Evolutionary conservation across 768 basidiomycete genomes (phyloP).

Genomic region (Gymnopilus junonius): DNA sequence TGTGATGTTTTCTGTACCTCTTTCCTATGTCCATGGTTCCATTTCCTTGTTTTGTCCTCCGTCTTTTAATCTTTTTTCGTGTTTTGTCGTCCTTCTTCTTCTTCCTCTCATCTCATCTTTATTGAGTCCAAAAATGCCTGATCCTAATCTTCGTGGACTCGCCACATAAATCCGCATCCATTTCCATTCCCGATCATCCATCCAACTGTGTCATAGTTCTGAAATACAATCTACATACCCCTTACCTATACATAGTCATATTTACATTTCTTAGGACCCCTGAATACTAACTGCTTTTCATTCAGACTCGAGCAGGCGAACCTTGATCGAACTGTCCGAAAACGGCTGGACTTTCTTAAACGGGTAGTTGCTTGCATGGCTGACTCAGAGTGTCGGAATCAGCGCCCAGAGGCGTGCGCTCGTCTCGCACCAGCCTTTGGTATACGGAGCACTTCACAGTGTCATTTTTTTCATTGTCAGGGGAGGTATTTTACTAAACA

Average conservation of each 20-base stretch:
- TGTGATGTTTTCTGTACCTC: neutral
- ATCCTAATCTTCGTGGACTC: neutral
- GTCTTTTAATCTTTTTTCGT: too few relatives aligned
- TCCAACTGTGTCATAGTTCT: slow-evolving; percentile 17
- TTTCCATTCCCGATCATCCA: slow-evolving; percentile 13
- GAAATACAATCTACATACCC: slow-evolving; percentile 8
- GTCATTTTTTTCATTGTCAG: too few relatives aligned
- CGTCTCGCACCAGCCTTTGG: too few relatives aligned
- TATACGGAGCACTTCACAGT: too few relatives aligned
- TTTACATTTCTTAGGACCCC: neutral
- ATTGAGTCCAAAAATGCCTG: neutral
- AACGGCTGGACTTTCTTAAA: too few relatives aligned
- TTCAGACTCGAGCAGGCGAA: too few relatives aligned
- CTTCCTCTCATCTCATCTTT: too few relatives aligned
- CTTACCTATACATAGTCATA: neutral
- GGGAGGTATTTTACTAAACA: too few relatives aligned
- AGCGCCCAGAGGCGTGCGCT: too few relatives aligned
- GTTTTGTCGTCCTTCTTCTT: slow-evolving; percentile 9
- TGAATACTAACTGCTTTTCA: neutral
- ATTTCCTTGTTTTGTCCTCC: slow-evolving; percentile 1
- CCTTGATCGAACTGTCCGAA: too few relatives aligned
- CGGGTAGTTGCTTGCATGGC: too few relatives aligned
- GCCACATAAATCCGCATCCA: slow-evolving; percentile 1
- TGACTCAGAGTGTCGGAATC: too few relatives aligned
- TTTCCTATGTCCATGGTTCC: neutral